phyloP scores from a whole-genome alignment of 352 stramenopile species.

The Phytophthora vignae region DNA sequence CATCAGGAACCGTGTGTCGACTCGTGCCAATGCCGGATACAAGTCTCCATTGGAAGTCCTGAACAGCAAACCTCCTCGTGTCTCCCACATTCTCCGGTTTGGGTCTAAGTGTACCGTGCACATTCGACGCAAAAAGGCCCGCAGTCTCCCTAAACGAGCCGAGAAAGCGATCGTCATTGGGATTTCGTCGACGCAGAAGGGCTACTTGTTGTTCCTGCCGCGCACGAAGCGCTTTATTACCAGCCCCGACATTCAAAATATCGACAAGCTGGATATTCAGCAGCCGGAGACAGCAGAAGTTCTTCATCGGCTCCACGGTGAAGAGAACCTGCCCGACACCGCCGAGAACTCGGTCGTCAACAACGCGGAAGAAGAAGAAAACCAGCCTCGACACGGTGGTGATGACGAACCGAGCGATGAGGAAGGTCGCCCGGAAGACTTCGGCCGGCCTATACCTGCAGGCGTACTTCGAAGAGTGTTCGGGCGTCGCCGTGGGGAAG shows the following conservation, averaged over 20 bases:
- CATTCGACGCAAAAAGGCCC: background rate
- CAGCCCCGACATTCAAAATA: background rate
- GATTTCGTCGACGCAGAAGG: background rate
- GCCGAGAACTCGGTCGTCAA: background rate
- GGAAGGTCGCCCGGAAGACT: background rate
- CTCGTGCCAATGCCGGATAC: too few relatives aligned
- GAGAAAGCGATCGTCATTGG: background rate
- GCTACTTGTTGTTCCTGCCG: background rate
- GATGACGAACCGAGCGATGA: background rate
- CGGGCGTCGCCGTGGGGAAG: too few relatives aligned
- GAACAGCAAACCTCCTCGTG: background rate
- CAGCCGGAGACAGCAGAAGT: background rate
- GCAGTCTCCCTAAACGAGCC: background rate
- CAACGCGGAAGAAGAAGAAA: background rate
- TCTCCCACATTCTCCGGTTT: background rate
- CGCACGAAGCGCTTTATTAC: background rate
- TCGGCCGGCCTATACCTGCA: background rate
- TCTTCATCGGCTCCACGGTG: background rate
- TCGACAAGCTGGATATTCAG: background rate
- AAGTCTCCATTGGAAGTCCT: too few relatives aligned
- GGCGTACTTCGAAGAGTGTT: background rate
- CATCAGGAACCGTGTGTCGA: too few relatives aligned
- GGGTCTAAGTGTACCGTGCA: background rate
- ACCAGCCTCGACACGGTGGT: background rate
- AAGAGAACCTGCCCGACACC: background rate